Conservation (phyloP, 2,329 filamentous ascomycete genomes). For the Penicillium sp. region DNA sequence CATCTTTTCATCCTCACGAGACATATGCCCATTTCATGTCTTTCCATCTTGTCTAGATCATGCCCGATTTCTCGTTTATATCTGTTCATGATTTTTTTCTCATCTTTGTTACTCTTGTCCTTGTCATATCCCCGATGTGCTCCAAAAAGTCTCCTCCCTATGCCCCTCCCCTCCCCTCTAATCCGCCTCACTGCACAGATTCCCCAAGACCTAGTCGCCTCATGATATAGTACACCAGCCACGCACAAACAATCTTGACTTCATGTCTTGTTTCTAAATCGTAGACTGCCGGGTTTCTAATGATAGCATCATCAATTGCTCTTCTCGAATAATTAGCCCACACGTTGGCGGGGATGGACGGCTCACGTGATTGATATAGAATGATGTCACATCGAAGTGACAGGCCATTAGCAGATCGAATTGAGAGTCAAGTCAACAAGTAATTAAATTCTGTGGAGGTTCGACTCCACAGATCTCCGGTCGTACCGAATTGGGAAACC, state of each 20-base stretch:
- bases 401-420: not conserved
- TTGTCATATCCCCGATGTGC: conserved; percentile 25
- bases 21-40: conserved; percentile 32
- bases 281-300: not conserved
- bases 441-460: not conserved
- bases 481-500: not conserved
- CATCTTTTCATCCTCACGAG: conserved; percentile 23
- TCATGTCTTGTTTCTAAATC: conserved; percentile 1
- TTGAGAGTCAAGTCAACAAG: not conserved
- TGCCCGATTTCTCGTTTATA: conserved; percentile 24
- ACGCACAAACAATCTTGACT: conserved; percentile 16
- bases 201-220: conserved; percentile 20
- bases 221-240: conserved; percentile 26
- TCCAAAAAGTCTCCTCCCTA: conserved; percentile 21
- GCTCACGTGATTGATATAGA: not conserved
- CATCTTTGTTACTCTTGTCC: conserved; percentile 11
- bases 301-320: not conserved
- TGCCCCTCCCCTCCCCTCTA: conserved; percentile 8
- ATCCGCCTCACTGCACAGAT: conserved; percentile 30
- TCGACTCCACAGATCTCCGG: not conserved
- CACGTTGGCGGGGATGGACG: not conserved
- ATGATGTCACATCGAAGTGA: not conserved
- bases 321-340: not conserved
- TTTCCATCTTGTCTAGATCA: conserved; percentile 26
- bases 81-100: conserved; percentile 15